Percentiles rank a stretch among this genome's conserved stretches.
These are phyloP conservation scores for Aspergillus sp. DNA, from an alignment of 2,329 filamentous ascomycete species.

Conservation along the genomic window DNA sequence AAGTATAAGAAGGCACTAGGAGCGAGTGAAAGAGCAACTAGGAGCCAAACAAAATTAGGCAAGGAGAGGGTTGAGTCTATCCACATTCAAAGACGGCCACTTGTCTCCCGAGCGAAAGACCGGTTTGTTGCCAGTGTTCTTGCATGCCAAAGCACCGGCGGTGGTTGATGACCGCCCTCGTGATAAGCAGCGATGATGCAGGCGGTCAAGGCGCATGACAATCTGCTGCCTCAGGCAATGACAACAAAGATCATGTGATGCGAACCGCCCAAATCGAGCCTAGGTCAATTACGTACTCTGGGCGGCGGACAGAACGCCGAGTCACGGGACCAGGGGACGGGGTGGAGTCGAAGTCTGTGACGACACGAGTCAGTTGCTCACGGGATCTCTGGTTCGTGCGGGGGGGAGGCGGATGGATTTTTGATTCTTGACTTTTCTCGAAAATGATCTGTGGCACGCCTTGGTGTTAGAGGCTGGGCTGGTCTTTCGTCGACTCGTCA, in stretches of 20 bases:
- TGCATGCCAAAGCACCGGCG: background rate
- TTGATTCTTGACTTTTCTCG: background rate
- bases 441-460: background rate
- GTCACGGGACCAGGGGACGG: background rate
- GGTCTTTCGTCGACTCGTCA: background rate
- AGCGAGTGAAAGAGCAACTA: background rate
- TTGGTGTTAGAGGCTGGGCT: background rate
- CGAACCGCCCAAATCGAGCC: background rate
- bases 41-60: background rate
- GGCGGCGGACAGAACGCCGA: background rate
- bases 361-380: slow-evolving; percentile 21
- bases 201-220: slow-evolving; percentile 11
- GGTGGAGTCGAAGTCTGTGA: slow-evolving; percentile 14
- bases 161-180: slow-evolving; percentile 10
- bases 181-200: slow-evolving; percentile 20
- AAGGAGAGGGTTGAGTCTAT: background rate
- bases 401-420: slow-evolving; percentile 2
- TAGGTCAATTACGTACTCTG: background rate
- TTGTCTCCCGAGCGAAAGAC: background rate
- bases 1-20: background rate
- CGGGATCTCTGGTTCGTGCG: slow-evolving; percentile 17
- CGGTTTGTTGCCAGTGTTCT: background rate
- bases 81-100: background rate
- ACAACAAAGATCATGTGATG: slow-evolving; percentile 7
- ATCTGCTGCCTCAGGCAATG: slow-evolving; percentile 13